Percentiles rank a stretch among this genome's conserved stretches.
Conservation (phyloP, 805 yeast species). For the Candida arabinofermentans region DNA sequence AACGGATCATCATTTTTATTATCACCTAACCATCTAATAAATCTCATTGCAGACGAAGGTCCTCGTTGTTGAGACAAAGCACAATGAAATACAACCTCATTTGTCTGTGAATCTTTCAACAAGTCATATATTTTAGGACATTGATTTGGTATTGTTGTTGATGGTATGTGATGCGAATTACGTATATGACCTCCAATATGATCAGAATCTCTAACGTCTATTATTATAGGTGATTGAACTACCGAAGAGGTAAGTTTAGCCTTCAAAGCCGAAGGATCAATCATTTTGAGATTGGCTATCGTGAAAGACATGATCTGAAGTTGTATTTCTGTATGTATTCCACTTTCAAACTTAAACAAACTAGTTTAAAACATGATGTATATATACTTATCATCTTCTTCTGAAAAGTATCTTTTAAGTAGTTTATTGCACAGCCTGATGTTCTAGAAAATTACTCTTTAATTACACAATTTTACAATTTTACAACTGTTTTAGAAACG, state of each 20-base stretch:
- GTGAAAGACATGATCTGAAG: slow-evolving; percentile 18
- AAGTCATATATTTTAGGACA: slow-evolving; percentile 36
- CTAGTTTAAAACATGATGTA: too few relatives aligned
- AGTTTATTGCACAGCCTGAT: too few relatives aligned
- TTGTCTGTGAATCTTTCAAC: slow-evolving; percentile 30
- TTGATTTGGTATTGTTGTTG: slow-evolving; percentile 38
- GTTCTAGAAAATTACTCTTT: too few relatives aligned
- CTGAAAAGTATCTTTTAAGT: too few relatives aligned
- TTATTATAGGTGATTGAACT: slow-evolving; percentile 34
- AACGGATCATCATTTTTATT: slow-evolving; percentile 16
- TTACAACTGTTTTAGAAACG: too few relatives aligned
- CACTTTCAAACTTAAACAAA: too few relatives aligned
- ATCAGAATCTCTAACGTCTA: slow-evolving; percentile 88
- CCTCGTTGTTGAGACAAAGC: slow-evolving; percentile 90
- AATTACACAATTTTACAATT: too few relatives aligned
- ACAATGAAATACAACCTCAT: slow-evolving; percentile 82
- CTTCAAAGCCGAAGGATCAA: slow-evolving; percentile 42
- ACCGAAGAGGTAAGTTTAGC: slow-evolving; percentile 37
- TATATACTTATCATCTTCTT: too few relatives aligned
- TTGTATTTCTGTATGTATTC: too few relatives aligned
- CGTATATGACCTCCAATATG: slow-evolving; percentile 70
- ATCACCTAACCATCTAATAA: slow-evolving; percentile 43
- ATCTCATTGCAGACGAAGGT: slow-evolving; percentile 73
- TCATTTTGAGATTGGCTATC: slow-evolving; percentile 41
- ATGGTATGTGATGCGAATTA: slow-evolving; percentile 54